Conservation (phyloP, 371 early-diverging fungal species). For the Lichtheimia corymbifera region DNA sequence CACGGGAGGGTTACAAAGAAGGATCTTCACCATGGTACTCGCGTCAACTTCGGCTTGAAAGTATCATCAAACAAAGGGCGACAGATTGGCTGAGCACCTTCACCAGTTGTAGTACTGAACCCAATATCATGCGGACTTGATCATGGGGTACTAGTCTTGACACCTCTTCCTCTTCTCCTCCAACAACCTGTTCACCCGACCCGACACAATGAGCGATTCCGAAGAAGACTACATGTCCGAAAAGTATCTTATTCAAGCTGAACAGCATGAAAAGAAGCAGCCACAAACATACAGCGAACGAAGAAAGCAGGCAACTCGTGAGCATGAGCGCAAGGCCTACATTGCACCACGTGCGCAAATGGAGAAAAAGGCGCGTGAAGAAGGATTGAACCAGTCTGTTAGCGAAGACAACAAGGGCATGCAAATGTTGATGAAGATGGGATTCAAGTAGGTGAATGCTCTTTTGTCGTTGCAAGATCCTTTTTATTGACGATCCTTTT, state of each 20-base stretch:
- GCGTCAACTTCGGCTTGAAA: no score
- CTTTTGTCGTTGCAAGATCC: not conserved
- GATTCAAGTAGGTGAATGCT: constrained; percentile 56
- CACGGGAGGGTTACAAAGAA: no score
- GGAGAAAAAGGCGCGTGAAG: constrained; percentile 56
- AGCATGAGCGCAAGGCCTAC: constrained; percentile 44
- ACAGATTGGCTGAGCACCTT: no score
- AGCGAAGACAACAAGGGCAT: constrained; percentile 64
- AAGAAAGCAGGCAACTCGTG: constrained; percentile 44
- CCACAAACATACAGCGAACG: constrained; percentile 46
- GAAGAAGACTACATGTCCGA: constrained; percentile 69
- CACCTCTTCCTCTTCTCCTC: no score
- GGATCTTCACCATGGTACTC: no score
- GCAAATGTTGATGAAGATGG: constrained; percentile 73
- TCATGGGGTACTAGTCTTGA: no score
- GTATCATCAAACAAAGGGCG: no score
- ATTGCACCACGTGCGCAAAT: constrained; percentile 49
- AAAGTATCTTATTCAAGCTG: constrained; percentile 47
- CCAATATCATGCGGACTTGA: no score
- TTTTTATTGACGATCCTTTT: not conserved
- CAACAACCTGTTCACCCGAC: no score
- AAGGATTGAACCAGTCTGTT: constrained; percentile 49
- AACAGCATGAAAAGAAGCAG: constrained; percentile 22
- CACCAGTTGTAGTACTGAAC: no score
- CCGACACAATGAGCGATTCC: constrained; percentile 22